phyloP scores from a whole-genome alignment of 2,329 filamentous ascomycete species.

The Colletotrichum horii region DNA sequence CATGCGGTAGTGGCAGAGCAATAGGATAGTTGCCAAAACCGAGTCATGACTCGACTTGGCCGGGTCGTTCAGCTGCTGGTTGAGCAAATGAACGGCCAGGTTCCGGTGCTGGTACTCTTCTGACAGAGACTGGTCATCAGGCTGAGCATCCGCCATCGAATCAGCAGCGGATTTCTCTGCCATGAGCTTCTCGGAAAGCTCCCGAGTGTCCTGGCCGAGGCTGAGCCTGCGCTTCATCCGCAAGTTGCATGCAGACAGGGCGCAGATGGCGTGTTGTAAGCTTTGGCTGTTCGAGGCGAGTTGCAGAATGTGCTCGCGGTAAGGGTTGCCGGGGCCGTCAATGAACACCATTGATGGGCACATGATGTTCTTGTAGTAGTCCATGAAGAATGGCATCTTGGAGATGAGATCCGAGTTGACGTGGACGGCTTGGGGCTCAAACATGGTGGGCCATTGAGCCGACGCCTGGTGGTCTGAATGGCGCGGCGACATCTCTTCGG shows the following conservation, averaged over 20 bases:
- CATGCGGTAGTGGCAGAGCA: slow-evolving; percentile 91
- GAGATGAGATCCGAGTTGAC: slow-evolving; percentile 70
- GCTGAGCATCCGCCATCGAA: slow-evolving; percentile 48
- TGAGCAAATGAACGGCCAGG: slow-evolving; percentile 80
- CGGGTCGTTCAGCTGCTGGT: slow-evolving; percentile 81
- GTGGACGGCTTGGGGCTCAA: slow-evolving; percentile 52
- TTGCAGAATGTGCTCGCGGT: slow-evolving; percentile 80
- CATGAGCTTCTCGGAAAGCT: slow-evolving; percentile 53
- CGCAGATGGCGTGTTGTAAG: slow-evolving; percentile 91
- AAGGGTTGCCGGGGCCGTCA: slow-evolving; percentile 85
- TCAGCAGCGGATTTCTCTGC: slow-evolving; percentile 52
- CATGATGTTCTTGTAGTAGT: slow-evolving; percentile 93
- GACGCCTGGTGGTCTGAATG: slow-evolving; percentile 46
- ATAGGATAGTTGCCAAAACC: slow-evolving; percentile 83
- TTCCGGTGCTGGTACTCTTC: slow-evolving; percentile 85
- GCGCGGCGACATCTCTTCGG: slow-evolving; percentile 50
- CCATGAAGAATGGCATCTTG: slow-evolving; percentile 86
- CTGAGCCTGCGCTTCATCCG: slow-evolving; percentile 80
- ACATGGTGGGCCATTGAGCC: slow-evolving; percentile 52
- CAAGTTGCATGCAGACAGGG: slow-evolving; percentile 86
- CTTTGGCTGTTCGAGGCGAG: slow-evolving; percentile 80
- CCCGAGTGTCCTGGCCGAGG: slow-evolving; percentile 61
- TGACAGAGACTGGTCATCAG: slow-evolving; percentile 70
- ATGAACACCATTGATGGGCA: slow-evolving; percentile 91
- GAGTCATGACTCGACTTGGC: slow-evolving; percentile 81